phyloP scores from a whole-genome alignment of 371 early-diverging fungal species.

The Mucor irregularis region DNA sequence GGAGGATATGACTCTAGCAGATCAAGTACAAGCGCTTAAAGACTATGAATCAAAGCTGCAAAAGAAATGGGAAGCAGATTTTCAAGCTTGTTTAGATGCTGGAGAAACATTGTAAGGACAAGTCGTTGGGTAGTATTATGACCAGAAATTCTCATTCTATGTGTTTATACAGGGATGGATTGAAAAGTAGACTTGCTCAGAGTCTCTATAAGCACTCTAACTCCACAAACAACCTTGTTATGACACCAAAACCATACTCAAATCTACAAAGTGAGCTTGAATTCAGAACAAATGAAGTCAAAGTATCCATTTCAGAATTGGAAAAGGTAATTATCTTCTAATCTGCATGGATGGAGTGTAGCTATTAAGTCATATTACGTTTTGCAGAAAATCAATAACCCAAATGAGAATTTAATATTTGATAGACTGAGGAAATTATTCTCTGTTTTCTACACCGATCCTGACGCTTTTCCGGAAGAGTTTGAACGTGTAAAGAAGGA shows the following conservation, averaged over 20 bases:
- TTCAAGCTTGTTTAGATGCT: conserved; percentile 2
- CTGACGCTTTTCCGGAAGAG: conserved; percentile 15
- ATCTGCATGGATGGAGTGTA: not conserved
- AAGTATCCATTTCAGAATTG: not conserved
- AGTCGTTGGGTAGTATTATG: too few relatives aligned
- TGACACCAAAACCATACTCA: conserved; percentile 4
- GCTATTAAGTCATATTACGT: not conserved
- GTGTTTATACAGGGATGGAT: not conserved
- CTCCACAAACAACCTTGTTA: not conserved
- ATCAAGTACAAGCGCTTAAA: not conserved
- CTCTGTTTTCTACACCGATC: conserved; percentile 24
- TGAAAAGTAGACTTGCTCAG: conserved; percentile 1
- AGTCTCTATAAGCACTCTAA: conserved; percentile 3
- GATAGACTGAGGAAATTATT: conserved; percentile 15
- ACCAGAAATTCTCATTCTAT: too few relatives aligned
- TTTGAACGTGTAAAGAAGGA: conserved; percentile 2
- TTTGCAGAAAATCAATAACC: conserved; percentile 1
- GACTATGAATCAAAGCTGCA: not conserved
- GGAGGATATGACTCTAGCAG: not conserved
- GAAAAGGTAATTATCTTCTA: conserved; percentile 5
- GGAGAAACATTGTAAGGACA: conserved; percentile 10
- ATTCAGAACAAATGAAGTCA: conserved; percentile 8
- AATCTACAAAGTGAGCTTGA: conserved; percentile 13
- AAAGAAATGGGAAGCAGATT: conserved; percentile 9
- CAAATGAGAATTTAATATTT: conserved; percentile 3